Base-by-base conservation (phyloP, 2,329 filamentous ascomycete species). In the Clonostachys sp. region DNA sequence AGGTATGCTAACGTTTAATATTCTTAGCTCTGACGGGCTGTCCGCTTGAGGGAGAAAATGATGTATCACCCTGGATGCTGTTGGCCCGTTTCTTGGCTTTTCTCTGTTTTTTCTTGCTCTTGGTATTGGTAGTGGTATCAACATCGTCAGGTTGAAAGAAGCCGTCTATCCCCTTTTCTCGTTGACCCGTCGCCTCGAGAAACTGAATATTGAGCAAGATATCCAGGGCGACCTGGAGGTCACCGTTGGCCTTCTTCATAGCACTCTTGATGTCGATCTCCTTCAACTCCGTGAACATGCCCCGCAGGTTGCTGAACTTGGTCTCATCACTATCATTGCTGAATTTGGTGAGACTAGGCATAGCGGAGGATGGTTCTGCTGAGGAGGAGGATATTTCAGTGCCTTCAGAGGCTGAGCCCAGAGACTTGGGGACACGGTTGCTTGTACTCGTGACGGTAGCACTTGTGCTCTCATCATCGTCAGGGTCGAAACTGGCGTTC, bases 201-300 rank as follows among this genome's bases (percentile, higher is more conserved):
- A 86, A 90, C 17, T 87, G 82, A 13, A 89, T 75, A 54, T 87
- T 95, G 34, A 96, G 76, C 12, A 97, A 71, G 49, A 90, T 83
- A 56, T 96, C 90, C 51, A 95, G 83, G 2, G 89, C 82, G 13
- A 75, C 73, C 49, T 84, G 80, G 38, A 88, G 79, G 53, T 89
- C 81, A 1, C 84, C 81, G 12, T 79, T 74, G 33, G 75, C 80
- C 57, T 89, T 88, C 53, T 80, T 81, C 45, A 96, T 66, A 0
- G 83, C 80, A 52, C 84, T 78, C 40, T 72, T 70, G 30, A 95
- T 75, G 40, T 88, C 84, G 43, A 83, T 80, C 0, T 70, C 70
- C 42, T 83, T 84, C 40, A 91, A 72, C 1, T 75, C 78, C 0
- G 84, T 80, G 56, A 96, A 95, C 62, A 94, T 87, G 20, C 80